phyloP scores from a whole-genome alignment of 1,139 yeast species.

The Meyerozyma smithsonii region DNA sequence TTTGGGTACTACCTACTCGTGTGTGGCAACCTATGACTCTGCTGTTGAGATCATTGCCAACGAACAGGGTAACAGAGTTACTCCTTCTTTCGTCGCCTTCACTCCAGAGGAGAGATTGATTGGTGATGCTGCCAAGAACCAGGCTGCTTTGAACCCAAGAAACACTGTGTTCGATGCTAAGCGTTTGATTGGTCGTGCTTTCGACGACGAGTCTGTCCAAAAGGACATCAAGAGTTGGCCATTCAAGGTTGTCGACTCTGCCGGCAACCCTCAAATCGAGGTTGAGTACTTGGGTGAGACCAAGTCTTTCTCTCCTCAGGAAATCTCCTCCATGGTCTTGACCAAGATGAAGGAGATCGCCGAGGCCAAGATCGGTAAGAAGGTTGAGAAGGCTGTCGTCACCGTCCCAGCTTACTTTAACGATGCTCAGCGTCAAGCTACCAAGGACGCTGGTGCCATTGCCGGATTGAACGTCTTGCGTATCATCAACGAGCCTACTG shows the following conservation, averaged over 20 bases:
- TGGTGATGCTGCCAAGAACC: constrained; percentile 99
- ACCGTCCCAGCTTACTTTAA: constrained; percentile 97
- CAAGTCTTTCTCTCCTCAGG: constrained; percentile 95
- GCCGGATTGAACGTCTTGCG: constrained; percentile 95
- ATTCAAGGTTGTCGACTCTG: constrained; percentile 82
- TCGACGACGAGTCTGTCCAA: constrained; percentile 86
- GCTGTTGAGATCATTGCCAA: constrained; percentile 94
- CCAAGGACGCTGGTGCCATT: constrained; percentile 98
- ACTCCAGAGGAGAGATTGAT: constrained; percentile 95
- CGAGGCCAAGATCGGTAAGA: constrained; percentile 90
- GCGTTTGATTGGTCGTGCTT: constrained; percentile 96
- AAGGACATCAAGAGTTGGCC: constrained; percentile 97
- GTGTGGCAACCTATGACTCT: constrained; percentile 94
- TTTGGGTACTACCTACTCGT: constrained; percentile 98
- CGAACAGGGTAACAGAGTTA: constrained; percentile 99
- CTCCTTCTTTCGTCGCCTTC: constrained; percentile 98
- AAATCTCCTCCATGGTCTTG: constrained; percentile 93
- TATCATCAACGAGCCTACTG: constrained; percentile 97
- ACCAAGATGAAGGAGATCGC: constrained; percentile 98
- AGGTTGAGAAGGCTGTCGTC: constrained; percentile 91
- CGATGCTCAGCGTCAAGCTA: constrained; percentile 97
- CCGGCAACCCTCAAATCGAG: constrained; percentile 87
- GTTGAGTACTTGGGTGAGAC: constrained; percentile 92
- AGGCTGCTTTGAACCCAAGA: constrained; percentile 94
- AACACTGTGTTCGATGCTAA: constrained; percentile 97